Evolutionary conservation across 1,284 basidiomycete genomes (phyloP), one percentile per base, ranked within the genome.

Genomic region (Melampsora larici-populina): DNA sequence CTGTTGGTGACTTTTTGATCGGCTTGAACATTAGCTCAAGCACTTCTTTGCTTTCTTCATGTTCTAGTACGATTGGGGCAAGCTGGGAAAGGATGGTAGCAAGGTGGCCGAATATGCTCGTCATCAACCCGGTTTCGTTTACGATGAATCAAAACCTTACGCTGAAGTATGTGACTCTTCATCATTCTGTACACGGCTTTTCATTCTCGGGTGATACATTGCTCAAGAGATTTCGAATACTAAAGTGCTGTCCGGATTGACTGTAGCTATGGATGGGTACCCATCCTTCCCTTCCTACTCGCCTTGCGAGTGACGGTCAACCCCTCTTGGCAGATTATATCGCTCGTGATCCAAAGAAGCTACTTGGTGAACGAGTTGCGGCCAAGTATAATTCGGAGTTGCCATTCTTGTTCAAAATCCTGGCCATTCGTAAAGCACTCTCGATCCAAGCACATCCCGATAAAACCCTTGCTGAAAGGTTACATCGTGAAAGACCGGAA

Each of bases 381-480:
- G 85, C 86, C 64, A 89, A 89, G 80, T 91, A 90, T 82, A 85
- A 88, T 24, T 92, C 91, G 72, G 91, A 92, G 81, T 86, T 97
- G 13, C 94, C 94, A 0, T 97, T 96, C 85, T 85, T 97, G 75
- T 93, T 97, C 88, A 97, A 97, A 84, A 90, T 96, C 21, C 88
- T 99, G 55, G 91, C 92, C 21, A 96, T 99, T 80, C 89, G 90
- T 81, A 97, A 97, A 84, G 94, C 96, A 0, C 86, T 99, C 79
- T 95, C 92, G 82, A 97, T 99, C 77, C 96, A 99, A 86, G 93
- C 93, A 7, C 97, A 99, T 84, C 97, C 97, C 6, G 92, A 98
- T 86, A 97, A 97, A 87, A 83, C 85, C 81, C 91, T 93, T 21
- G 96, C 94, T 0, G 88, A 92, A 85, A 86, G 86, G 80, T 85